Evolutionary conservation across 257 asterid species (phyloP).

Genomic region (Primulina eburnea): DNA sequence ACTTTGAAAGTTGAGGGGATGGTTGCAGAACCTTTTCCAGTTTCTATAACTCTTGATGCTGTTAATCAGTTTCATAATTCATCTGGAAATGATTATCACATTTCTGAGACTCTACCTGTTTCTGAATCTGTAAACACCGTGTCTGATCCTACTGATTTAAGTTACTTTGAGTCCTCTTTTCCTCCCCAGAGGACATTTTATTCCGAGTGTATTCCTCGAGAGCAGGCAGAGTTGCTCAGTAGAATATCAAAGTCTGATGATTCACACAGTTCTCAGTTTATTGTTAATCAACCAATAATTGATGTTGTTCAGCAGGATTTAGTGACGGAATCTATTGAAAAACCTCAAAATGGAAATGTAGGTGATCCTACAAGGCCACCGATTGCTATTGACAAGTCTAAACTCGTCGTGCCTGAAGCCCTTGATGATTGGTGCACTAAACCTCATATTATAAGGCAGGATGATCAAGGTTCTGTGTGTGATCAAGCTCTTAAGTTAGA

Average conservation of each 20-base stretch:
- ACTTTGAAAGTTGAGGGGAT: slow-evolving; percentile 31
- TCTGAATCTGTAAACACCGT: slow-evolving; percentile 48
- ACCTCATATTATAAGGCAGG: slow-evolving; percentile 40
- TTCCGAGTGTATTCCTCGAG: slow-evolving; percentile 81
- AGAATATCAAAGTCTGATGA: slow-evolving; percentile 94
- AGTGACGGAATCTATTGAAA: slow-evolving; percentile 41
- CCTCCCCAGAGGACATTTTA: slow-evolving; percentile 62
- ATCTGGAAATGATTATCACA: slow-evolving; percentile 36
- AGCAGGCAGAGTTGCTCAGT: slow-evolving; percentile 53
- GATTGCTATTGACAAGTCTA: slow-evolving; percentile 30
- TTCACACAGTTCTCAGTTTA: slow-evolving; percentile 70
- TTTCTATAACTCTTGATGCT: slow-evolving; percentile 44
- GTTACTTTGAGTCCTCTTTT: slow-evolving; percentile 51
- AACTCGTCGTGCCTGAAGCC: slow-evolving; percentile 34
- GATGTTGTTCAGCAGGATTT: slow-evolving; percentile 49
- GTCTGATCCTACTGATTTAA: slow-evolving; percentile 49
- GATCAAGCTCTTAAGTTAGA: slow-evolving; percentile 38
- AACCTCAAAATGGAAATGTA: slow-evolving; percentile 36
- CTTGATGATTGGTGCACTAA: slow-evolving; percentile 33
- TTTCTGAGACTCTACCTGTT: slow-evolving; percentile 33
- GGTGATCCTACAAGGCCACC: slow-evolving; percentile 34
- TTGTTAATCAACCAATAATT: slow-evolving; percentile 45
- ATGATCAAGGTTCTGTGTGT: slow-evolving; percentile 35
- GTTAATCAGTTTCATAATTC: slow-evolving; percentile 33
- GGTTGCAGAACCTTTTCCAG: slow-evolving; percentile 38